These are phyloP conservation scores for Styphnolobium japonicum DNA, from an alignment of 306 rosid species.

Conservation along the genomic window DNA sequence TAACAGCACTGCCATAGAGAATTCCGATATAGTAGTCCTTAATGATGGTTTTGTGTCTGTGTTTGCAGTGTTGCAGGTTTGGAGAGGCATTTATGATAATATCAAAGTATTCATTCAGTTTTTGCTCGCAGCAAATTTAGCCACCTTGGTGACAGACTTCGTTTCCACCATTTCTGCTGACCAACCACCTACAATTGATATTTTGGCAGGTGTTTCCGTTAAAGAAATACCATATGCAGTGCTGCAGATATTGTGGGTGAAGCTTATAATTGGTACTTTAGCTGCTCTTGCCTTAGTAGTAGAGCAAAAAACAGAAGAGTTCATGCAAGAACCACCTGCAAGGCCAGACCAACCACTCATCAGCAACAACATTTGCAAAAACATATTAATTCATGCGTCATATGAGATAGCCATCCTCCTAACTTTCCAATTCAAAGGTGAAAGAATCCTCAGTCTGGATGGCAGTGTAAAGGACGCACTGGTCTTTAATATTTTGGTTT, in stretches of 20 bases:
- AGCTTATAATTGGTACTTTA: neutral
- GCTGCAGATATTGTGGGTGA: neutral
- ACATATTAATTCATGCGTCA: neutral
- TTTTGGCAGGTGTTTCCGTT: no score
- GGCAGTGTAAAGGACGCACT: neutral
- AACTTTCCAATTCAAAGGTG: neutral
- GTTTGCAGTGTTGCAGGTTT: neutral
- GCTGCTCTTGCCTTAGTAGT: neutral
- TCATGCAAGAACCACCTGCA: neutral
- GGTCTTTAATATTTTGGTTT: neutral
- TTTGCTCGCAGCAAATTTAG: neutral
- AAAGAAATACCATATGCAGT: neutral
- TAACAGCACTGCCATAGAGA: no score
- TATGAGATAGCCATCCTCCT: neutral
- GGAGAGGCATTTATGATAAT: neutral
- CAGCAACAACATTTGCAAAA: neutral
- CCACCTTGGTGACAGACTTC: neutral
- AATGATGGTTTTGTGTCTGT: neutral
- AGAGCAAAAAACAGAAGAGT: neutral
- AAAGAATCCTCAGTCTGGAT: neutral
- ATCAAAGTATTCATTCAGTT: slow-evolving; percentile 5
- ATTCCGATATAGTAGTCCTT: neutral
- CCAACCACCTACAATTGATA: no score
- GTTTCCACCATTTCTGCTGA: neutral
- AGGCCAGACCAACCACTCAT: neutral